Conservation (phyloP, 331 rosid species). For the Dryas integrifolia region DNA sequence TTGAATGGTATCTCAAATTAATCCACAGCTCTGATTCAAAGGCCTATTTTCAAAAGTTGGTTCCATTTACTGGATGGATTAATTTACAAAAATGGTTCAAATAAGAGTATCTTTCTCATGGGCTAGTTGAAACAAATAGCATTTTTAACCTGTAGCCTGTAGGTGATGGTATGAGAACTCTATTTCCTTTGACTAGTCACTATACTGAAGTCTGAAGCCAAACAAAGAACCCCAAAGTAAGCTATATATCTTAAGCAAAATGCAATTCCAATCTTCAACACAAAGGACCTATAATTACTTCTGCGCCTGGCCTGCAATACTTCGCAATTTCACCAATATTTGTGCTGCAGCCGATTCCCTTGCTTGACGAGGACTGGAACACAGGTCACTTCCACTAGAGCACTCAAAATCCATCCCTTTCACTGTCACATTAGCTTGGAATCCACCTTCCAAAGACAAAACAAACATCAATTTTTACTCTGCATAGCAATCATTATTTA, state of each 20-base stretch:
- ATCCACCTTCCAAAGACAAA: conserved; percentile 54
- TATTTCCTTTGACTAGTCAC: not conserved
- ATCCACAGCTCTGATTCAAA: too few species aligned
- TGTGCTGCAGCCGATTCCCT: conserved; percentile 70
- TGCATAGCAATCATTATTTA: not conserved
- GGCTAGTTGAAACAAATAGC: too few species aligned
- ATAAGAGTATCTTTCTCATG: too few species aligned
- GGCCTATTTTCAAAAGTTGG: too few species aligned
- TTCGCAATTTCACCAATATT: conserved; percentile 42
- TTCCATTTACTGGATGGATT: too few species aligned
- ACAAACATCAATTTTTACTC: not conserved
- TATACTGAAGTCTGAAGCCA: not conserved
- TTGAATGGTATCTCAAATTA: too few species aligned
- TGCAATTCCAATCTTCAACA: conserved; percentile 11
- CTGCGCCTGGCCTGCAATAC: conserved; percentile 30
- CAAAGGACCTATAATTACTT: conserved; percentile 7
- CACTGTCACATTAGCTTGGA: conserved; percentile 48
- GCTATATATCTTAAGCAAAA: not conserved
- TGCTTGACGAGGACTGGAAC: conserved; percentile 52
- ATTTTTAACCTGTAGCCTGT: too few species aligned
- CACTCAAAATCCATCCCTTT: conserved; percentile 61
- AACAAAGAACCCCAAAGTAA: not conserved
- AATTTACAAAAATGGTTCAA: too few species aligned
- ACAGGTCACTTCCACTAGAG: conserved; percentile 35
- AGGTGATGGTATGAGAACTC: not conserved